Evolutionary conservation across 2,329 filamentous ascomycete species (phyloP).

Genomic region (Monilinia laxa): DNA sequence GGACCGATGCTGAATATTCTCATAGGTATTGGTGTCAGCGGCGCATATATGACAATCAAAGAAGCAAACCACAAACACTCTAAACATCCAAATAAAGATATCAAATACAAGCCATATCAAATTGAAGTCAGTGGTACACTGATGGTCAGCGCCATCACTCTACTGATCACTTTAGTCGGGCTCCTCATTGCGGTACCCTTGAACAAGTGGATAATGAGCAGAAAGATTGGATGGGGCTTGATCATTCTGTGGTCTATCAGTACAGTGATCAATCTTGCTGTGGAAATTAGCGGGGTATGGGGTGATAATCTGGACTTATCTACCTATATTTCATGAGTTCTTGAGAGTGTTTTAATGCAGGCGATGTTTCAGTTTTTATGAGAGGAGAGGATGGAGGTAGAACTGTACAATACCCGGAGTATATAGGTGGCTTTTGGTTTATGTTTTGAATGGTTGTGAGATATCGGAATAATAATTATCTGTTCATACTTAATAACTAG

Average conservation of each 20-base stretch:
- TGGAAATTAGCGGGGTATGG: constrained; percentile 64
- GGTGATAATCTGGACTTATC: constrained; percentile 17
- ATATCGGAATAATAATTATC: not conserved
- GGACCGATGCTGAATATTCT: constrained; percentile 98
- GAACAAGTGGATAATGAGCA: constrained; percentile 83
- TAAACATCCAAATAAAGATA: constrained; percentile 64
- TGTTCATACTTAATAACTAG: not conserved
- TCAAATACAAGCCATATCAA: constrained; percentile 73
- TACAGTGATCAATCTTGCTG: constrained; percentile 75
- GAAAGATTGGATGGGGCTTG: constrained; percentile 76
- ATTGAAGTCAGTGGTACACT: constrained; percentile 84
- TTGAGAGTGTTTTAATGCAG: not conserved
- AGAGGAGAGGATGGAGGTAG: not conserved
- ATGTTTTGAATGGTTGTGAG: not conserved
- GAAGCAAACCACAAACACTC: constrained; percentile 63
- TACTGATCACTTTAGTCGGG: constrained; percentile 76
- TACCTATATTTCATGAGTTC: constrained; percentile 3
- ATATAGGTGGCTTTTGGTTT: constrained; percentile 1
- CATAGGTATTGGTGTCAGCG: constrained; percentile 88
- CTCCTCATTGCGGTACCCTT: constrained; percentile 78
- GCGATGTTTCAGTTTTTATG: not conserved
- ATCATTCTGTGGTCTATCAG: constrained; percentile 79
- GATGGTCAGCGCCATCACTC: constrained; percentile 78
- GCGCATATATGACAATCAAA: constrained; percentile 80
- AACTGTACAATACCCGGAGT: not conserved